Evolutionary conservation across 108 stramenopile genomes (phyloP).

Genomic region (Fistulifera pelliculosa): DNA sequence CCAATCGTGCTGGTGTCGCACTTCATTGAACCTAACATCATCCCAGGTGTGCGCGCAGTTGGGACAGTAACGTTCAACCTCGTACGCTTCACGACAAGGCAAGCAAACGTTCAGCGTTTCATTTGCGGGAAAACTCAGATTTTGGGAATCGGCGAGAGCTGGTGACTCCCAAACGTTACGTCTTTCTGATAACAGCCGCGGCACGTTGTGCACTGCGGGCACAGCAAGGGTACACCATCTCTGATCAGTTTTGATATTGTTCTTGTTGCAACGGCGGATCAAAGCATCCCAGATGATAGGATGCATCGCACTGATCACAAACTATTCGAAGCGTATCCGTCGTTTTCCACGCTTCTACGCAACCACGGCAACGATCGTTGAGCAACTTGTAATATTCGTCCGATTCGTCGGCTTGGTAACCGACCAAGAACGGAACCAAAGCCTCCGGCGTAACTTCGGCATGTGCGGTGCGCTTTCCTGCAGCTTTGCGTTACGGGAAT

Average conservation of each 20-base stretch:
- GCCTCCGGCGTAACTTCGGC: constrained; percentile 17
- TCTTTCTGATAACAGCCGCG: constrained; percentile 49
- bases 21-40: constrained; percentile 42
- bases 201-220: constrained; percentile 41
- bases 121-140: constrained; percentile 23
- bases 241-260: constrained; percentile 21
- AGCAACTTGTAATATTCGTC: constrained; percentile 7
- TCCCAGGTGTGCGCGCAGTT: constrained; percentile 58
- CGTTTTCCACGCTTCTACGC: constrained; percentile 33
- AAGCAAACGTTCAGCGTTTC: constrained; percentile 36
- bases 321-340: constrained; percentile 16
- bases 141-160: constrained; percentile 15
- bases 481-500: constrained; percentile 15
- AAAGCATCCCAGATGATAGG: constrained; percentile 37
- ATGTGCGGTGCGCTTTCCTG: constrained; percentile 24
- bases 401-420: constrained; percentile 21
- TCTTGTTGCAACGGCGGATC: constrained; percentile 41
- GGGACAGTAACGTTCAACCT: constrained; percentile 37
- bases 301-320: constrained; percentile 30
- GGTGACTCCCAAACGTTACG: constrained; percentile 37
- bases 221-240: constrained; percentile 15
- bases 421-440: constrained; percentile 40
- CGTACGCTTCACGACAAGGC: constrained; percentile 40
- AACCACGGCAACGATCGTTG: constrained; percentile 29
- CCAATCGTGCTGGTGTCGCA: constrained; percentile 27